Evolutionary conservation across 306 rosid genomes (phyloP).

Genomic region (Lablab purpureus): DNA sequence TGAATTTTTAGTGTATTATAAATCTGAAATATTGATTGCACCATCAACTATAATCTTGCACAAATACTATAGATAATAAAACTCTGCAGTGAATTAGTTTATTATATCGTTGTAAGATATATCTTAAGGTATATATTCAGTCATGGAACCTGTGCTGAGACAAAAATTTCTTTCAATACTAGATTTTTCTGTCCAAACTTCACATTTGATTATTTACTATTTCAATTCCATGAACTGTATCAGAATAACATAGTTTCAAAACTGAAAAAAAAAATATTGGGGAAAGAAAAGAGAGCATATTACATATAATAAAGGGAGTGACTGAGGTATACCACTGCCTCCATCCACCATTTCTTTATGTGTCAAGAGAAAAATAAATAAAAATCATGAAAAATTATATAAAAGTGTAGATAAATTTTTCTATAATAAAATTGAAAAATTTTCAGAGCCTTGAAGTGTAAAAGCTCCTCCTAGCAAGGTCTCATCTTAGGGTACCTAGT

Average conservation of each 20-base stretch:
- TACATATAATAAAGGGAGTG: no score
- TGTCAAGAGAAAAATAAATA: no score
- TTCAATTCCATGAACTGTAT: neutral
- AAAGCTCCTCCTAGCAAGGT: no score
- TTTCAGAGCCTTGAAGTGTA: neutral
- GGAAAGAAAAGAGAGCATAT: neutral
- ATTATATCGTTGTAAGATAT: neutral
- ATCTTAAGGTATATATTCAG: neutral
- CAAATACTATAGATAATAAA: neutral
- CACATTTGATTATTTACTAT: neutral
- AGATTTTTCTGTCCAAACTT: neutral
- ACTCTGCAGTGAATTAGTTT: neutral
- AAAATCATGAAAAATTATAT: no score
- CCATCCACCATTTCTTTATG: no score
- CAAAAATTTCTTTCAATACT: neutral
- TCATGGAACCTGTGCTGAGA: neutral
- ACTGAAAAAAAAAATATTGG: neutral
- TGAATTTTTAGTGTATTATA: slow-evolving; percentile 2
- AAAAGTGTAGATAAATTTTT: no score
- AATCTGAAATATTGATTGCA: slow-evolving; percentile 33
- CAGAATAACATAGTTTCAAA: neutral
- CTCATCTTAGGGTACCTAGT: neutral
- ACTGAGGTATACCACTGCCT: no score
- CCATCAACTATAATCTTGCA: neutral
- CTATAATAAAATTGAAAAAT: neutral